Conservation (phyloP, 2,329 filamentous ascomycete species). For the Talaromyces piceae region DNA sequence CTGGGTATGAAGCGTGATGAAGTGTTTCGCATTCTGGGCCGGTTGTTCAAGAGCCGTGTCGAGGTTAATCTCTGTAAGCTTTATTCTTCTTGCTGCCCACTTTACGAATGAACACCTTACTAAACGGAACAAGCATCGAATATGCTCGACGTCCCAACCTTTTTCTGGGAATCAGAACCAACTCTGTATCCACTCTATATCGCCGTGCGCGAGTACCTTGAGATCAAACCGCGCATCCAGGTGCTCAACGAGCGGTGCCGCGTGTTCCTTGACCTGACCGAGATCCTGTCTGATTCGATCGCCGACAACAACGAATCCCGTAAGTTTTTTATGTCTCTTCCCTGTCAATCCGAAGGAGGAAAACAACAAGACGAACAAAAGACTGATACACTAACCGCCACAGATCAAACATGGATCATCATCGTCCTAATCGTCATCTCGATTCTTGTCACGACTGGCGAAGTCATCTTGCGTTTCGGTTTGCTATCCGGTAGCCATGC, state of each 20-base stretch:
- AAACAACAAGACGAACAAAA: not conserved
- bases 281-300: constrained; percentile 87
- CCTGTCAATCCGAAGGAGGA: not conserved
- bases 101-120: not conserved
- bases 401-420: constrained; percentile 90
- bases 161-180: constrained; percentile 97
- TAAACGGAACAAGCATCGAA: constrained; percentile 63
- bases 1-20: constrained; percentile 87
- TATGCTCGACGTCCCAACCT: constrained; percentile 90
- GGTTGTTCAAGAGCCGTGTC: constrained; percentile 86
- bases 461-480: constrained; percentile 79
- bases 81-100: not conserved
- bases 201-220: constrained; percentile 92
- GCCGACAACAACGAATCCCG: constrained; percentile 91
- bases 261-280: constrained; percentile 91
- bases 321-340: constrained; percentile 18
- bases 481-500: constrained; percentile 47
- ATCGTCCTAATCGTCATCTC: constrained; percentile 87
- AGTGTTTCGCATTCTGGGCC: constrained; percentile 84
- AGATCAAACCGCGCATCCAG: constrained; percentile 92
- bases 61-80: constrained; percentile 93
- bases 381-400: constrained; percentile 8
- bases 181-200: constrained; percentile 90
- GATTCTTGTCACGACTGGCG: constrained; percentile 82
- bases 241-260: constrained; percentile 95